A percentile compares a stretch with the other conserved stretches of the same genome.
Conservation (phyloP, 2,329 filamentous ascomycete species). For the Amylocarpus encephaloides region DNA sequence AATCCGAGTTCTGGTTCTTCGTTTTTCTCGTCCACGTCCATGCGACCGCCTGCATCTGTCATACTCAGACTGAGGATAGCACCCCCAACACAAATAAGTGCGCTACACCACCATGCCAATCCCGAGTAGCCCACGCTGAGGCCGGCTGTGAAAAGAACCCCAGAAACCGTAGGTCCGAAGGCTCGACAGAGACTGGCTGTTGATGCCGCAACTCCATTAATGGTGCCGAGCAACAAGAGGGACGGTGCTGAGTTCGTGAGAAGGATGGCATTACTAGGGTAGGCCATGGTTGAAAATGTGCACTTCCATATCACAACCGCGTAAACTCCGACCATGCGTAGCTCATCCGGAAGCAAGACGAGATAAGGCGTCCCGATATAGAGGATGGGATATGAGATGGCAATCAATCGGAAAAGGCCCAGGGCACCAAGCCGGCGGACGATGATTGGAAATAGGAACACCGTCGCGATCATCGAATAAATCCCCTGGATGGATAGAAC, state of each 20-base stretch:
- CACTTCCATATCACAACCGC: slow-evolving; percentile 83
- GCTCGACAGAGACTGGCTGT: slow-evolving; percentile 84
- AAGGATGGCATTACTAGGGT: slow-evolving; percentile 84
- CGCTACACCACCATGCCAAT: slow-evolving; percentile 89
- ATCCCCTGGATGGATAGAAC: slow-evolving; percentile 84
- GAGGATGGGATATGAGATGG: slow-evolving; percentile 77
- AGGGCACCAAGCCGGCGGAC: slow-evolving; percentile 71
- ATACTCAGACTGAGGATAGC: slow-evolving; percentile 71
- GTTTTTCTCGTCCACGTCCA: slow-evolving; percentile 28
- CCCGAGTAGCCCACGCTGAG: slow-evolving; percentile 77
- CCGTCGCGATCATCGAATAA: slow-evolving; percentile 73
- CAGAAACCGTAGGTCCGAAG: slow-evolving; percentile 82
- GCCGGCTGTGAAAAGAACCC: slow-evolving; percentile 75
- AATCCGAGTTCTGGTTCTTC: slow-evolving; percentile 24
- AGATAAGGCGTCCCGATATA: slow-evolving; percentile 88
- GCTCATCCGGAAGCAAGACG: slow-evolving; percentile 66
- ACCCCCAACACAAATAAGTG: slow-evolving; percentile 67
- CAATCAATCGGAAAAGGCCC: slow-evolving; percentile 73
- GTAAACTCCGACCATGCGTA: slow-evolving; percentile 72
- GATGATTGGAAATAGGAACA: slow-evolving; percentile 75
- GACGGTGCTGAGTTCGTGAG: slow-evolving; percentile 83
- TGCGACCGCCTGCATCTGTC: slow-evolving; percentile 45
- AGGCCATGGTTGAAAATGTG: slow-evolving; percentile 83
- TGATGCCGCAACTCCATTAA: slow-evolving; percentile 89
- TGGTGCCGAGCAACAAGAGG: slow-evolving; percentile 75